Conservation (phyloP, 352 stramenopile species). For the Phytophthora ramorum region DNA sequence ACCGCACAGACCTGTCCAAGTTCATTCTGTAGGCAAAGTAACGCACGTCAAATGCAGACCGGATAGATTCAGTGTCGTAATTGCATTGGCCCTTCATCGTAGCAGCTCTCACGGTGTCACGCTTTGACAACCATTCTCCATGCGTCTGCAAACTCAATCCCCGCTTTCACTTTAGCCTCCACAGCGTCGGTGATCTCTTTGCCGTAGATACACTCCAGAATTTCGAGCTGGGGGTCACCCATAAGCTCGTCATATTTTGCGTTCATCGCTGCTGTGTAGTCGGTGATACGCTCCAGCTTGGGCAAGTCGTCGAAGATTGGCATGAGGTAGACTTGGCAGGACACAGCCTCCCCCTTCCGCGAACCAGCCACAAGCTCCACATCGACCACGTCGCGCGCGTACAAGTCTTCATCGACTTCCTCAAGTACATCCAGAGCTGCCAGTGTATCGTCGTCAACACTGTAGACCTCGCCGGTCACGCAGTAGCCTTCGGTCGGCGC, state of each 20-base stretch:
- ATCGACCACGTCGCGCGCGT: conserved; percentile 55
- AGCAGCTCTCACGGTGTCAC: neutral
- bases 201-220: conserved; percentile 65
- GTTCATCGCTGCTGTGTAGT: conserved; percentile 51
- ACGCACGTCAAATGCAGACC: conserved; percentile 10
- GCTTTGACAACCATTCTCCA: conserved; percentile 37
- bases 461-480: conserved; percentile 69
- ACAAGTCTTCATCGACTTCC: conserved; percentile 53
- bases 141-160: conserved; percentile 45
- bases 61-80: conserved; percentile 1
- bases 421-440: conserved; percentile 68
- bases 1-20: conserved; percentile 95
- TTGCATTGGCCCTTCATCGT: neutral
- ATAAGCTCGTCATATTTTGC: conserved; percentile 42
- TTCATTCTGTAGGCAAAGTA: conserved; percentile 94
- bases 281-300: conserved; percentile 35
- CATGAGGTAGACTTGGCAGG: conserved; percentile 52
- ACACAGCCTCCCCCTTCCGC: conserved; percentile 22
- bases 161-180: conserved; percentile 40
- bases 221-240: conserved; percentile 47
- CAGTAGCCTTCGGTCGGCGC: conserved; percentile 45
- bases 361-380: conserved; percentile 45
- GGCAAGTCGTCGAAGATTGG: conserved; percentile 48
- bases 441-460: conserved; percentile 61
- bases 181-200: conserved; percentile 35